phyloP scores from a whole-genome alignment of 352 stramenopile genomes.

The Phytophthora pistaciae region DNA sequence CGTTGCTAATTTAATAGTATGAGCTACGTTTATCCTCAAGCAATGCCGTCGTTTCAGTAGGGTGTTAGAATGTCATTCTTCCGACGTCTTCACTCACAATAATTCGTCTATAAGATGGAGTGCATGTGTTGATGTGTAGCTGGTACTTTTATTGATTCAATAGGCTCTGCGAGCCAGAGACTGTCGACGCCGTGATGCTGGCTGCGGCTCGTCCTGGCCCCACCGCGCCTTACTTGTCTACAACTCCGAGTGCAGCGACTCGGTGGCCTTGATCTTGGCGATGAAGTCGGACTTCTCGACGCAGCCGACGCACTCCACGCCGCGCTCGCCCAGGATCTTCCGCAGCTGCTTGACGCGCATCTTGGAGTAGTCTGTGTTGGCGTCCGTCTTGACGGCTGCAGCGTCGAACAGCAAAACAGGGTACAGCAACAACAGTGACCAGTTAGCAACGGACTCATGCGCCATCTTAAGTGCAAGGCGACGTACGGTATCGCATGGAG shows the following conservation, averaged over 20 bases:
- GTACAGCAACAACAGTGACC: slow-evolving; percentile 4
- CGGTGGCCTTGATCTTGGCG: slow-evolving; percentile 93
- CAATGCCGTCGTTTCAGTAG: background rate
- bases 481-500: slow-evolving; percentile 94
- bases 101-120: background rate
- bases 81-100: background rate
- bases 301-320: slow-evolving; percentile 93
- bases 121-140: background rate
- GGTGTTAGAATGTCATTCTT: background rate
- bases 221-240: slow-evolving; percentile 50
- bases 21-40: slow-evolving; percentile 5
- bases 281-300: slow-evolving; percentile 97
- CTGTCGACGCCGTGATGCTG: background rate
- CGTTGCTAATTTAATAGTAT: slow-evolving; percentile 49
- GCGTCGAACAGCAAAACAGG: background rate
- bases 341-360: slow-evolving; percentile 96
- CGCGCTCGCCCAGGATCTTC: slow-evolving; percentile 93
- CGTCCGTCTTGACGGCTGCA: slow-evolving; percentile 93
- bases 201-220: background rate
- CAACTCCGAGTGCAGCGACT: slow-evolving; percentile 83
- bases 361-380: slow-evolving; percentile 95
- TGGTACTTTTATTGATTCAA: slow-evolving; percentile 42
- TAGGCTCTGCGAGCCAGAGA: slow-evolving; percentile 13
- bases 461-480: background rate
- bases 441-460: background rate